Conservation (phyloP, 176 grass and related monocot species). For the Carex cristatella region DNA sequence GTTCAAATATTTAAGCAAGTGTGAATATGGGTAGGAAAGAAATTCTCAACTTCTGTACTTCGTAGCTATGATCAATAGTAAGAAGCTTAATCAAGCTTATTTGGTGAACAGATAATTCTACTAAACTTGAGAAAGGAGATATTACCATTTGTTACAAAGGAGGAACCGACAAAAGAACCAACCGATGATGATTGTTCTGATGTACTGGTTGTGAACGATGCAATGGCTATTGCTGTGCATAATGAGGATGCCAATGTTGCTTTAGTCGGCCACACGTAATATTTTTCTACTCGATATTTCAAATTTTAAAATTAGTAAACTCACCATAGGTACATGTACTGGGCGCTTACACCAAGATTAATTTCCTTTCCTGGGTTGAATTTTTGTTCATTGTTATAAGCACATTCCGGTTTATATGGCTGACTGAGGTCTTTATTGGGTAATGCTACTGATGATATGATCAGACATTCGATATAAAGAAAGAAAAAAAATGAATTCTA, state of each 20-base stretch:
- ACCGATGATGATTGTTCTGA: slow-evolving; percentile 60
- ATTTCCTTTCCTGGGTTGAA: not conserved
- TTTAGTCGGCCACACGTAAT: slow-evolving; percentile 71
- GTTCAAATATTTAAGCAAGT: not conserved
- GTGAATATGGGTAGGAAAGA: not conserved
- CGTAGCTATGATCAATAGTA: not conserved
- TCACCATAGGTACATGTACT: not conserved
- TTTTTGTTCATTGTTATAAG: not conserved
- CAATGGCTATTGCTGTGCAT: slow-evolving; percentile 56
- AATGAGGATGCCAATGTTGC: slow-evolving; percentile 70
- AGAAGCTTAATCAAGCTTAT: not conserved
- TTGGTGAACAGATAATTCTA: slow-evolving; percentile 46
- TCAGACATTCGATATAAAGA: not conserved
- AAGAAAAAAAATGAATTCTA: not conserved
- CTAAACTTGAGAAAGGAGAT: slow-evolving; percentile 80
- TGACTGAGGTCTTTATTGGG: not conserved
- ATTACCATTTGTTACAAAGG: slow-evolving; percentile 44
- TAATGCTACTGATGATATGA: not conserved
- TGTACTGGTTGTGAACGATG: slow-evolving; percentile 55
- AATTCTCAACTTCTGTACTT: not conserved
- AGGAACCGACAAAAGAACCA: slow-evolving; percentile 5
- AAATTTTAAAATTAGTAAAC: not conserved
- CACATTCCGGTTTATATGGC: not conserved
- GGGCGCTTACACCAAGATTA: not conserved
- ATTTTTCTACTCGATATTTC: not conserved